phyloP scores from a whole-genome alignment of 2,329 filamentous ascomycete genomes.

The Diaporthe citri region DNA sequence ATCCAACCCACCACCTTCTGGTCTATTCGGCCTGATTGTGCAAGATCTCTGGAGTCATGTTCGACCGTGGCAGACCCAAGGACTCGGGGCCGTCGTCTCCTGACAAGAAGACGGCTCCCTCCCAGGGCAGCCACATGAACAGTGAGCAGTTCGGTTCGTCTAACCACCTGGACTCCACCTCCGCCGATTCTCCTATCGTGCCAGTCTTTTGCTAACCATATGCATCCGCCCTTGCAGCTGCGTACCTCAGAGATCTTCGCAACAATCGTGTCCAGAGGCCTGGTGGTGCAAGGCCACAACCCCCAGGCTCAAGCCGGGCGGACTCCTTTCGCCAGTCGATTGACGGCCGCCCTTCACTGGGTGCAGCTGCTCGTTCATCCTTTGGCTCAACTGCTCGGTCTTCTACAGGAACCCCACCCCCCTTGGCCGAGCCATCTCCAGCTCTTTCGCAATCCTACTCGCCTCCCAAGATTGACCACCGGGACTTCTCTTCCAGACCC shows the following conservation, averaged over 20 bases:
- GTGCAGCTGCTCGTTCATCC: conserved; percentile 48
- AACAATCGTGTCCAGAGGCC: conserved; percentile 76
- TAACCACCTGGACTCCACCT: conserved; percentile 34
- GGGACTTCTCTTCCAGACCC: conserved; percentile 48
- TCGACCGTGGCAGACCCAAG: conserved; percentile 50
- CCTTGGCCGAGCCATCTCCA: conserved; percentile 45
- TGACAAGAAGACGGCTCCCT: conserved; percentile 68
- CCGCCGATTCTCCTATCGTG: not conserved
- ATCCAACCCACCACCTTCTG: conserved; percentile 36
- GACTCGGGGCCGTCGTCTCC: conserved; percentile 50
- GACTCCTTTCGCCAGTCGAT: conserved; percentile 51
- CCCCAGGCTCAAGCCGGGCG: conserved; percentile 49
- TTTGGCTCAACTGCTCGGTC: conserved; percentile 51
- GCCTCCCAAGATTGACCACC: conserved; percentile 39
- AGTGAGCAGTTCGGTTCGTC: conserved; percentile 75
- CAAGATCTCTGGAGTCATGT: conserved; percentile 47
- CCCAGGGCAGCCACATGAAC: conserved; percentile 74
- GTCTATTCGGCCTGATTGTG: conserved; percentile 41
- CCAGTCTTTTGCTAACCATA: conserved; percentile 39
- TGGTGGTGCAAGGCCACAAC: conserved; percentile 77
- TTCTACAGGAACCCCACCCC: conserved; percentile 43
- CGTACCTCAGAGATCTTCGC: conserved; percentile 79
- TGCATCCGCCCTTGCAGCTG: conserved; percentile 60
- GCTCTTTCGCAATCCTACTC: conserved; percentile 36
- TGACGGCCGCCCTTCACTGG: conserved; percentile 47